Evolutionary conservation across 345 rosid species (phyloP), one percentile per base, ranked within the genome.

Genomic region (Alliaria petiolata): DNA sequence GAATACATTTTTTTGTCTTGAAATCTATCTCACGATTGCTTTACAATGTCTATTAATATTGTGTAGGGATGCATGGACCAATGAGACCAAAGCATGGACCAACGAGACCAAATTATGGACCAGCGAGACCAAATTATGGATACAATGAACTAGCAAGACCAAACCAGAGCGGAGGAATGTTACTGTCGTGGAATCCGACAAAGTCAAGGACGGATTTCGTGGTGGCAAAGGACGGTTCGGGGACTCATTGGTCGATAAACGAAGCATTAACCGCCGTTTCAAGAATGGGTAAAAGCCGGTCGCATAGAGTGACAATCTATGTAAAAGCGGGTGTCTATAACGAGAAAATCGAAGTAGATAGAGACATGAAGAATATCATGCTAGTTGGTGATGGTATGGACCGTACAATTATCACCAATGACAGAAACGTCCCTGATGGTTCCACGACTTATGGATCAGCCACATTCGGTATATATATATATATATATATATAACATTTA

Each of bases 351-450:
- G 88, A 84, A 36, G 81, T 92, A 39, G 50, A 66, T 31, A 75
- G 47, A 42, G 56, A 80, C 35, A 44, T 83, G 79, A 81, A 67
- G 51, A 80, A 87, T 42, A 40, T 87, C 14, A 92, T 87, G 95
- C 52, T 87, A 16, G 92, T 89, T 15, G 96, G 95, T 3, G 95
- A 92, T 55, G 96, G 96, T 71, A 92, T 86, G 63, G 93, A 83
- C 56, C 83, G 70, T 75, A 89, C 96, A 49, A 67, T 86, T 0
- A 69, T 89, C 26, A 88, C 86, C 0, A 86, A 85, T 33, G 70
- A 45, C 67, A 68, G 73, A 45, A 87, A 78, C 57, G 85, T 80
- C n/a, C 81, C 76, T 0, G 86, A 84, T 62, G 95, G 91, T 16
- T 70, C 78, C 53, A 49, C 85, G 45, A 86, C 92, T 55, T 76